Conservation (phyloP, 73 alveolate genomes). For the Paramecium sexaurelia region DNA sequence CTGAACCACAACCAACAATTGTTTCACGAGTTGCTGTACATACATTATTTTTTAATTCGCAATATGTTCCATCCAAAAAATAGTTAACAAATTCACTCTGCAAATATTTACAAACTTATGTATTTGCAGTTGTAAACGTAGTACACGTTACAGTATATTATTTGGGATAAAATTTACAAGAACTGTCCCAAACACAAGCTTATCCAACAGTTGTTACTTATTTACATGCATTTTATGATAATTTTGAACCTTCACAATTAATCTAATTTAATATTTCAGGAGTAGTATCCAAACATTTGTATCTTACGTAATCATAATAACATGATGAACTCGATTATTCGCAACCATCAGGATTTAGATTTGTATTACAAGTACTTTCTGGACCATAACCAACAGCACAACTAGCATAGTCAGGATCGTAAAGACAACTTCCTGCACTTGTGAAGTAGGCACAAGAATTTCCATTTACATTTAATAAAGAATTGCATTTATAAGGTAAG, state of each 20-base stretch:
- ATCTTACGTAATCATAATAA: constrained; percentile 5
- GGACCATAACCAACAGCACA: constrained; percentile 12
- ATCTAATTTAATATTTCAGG: not conserved
- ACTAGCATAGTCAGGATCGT: constrained; percentile 17
- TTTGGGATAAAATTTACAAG: not conserved
- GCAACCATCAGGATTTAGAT: not conserved
- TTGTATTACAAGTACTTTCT: not conserved
- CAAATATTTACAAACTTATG: not conserved
- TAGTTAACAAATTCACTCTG: not conserved
- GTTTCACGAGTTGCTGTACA: not conserved
- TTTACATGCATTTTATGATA: not conserved
- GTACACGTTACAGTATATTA: not conserved
- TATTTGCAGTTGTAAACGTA: not conserved
- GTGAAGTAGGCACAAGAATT: not conserved
- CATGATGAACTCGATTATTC: constrained; percentile 9
- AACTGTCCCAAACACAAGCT: not conserved
- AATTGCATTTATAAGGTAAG: not conserved
- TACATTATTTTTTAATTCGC: not conserved
- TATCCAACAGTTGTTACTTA: not conserved
- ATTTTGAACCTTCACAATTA: constrained; percentile 13
- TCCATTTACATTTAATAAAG: not conserved
- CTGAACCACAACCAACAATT: constrained; percentile 31
- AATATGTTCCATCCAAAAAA: not conserved
- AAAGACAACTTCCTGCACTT: not conserved
- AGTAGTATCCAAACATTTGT: not conserved